phyloP scores from a whole-genome alignment of 208 protist species.

The Vickermania spadyakhi region DNA sequence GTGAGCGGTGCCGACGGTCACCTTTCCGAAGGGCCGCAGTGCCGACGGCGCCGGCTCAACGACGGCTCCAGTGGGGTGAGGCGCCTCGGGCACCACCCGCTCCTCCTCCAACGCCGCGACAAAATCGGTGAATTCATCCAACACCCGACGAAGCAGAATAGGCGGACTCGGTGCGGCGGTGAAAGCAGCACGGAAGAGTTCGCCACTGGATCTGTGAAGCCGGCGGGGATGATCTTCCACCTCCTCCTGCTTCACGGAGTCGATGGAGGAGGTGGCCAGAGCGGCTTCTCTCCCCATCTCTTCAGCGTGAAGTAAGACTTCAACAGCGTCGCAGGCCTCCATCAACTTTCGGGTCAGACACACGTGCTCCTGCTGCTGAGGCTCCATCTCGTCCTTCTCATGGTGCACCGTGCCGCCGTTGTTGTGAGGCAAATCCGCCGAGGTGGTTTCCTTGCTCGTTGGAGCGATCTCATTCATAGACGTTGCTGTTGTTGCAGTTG shows the following conservation, averaged over 20 bases:
- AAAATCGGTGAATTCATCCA: conserved; percentile 71
- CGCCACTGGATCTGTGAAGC: neutral
- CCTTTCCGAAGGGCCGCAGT: neutral
- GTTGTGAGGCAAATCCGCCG: neutral
- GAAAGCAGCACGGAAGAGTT: neutral
- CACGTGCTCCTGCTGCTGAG: no score
- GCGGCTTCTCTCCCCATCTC: neutral
- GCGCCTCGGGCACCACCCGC: neutral
- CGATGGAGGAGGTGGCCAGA: neutral
- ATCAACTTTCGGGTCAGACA: neutral
- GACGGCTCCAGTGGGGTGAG: no score
- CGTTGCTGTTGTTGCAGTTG: no score
- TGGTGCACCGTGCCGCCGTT: neutral
- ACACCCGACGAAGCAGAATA: conserved; percentile 34
- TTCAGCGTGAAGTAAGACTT: neutral
- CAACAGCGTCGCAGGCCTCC: neutral
- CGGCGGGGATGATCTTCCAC: neutral
- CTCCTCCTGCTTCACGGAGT: neutral
- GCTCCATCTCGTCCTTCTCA: no score
- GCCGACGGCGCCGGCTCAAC: neutral
- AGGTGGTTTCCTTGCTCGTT: neutral
- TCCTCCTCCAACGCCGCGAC: conserved; percentile 7
- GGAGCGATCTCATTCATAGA: no score
- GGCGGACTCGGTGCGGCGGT: neutral
- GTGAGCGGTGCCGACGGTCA: conserved; percentile 75